Base-by-base conservation (phyloP, 2,329 filamentous ascomycete species). In the Didymella arachidicola region DNA sequence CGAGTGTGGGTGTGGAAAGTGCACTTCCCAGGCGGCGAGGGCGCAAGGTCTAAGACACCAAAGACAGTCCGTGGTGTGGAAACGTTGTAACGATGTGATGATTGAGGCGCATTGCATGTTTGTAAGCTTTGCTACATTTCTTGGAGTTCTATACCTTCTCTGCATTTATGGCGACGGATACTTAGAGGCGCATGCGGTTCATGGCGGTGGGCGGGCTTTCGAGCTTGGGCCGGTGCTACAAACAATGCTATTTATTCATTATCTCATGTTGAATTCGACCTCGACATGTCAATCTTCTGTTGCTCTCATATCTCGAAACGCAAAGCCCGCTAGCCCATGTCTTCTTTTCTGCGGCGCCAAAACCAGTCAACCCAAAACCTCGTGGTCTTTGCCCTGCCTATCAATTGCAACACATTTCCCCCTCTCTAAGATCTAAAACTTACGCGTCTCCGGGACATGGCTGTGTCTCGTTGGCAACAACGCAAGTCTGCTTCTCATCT, bases 1-100 rank as follows among this genome's bases (percentile, higher is more conserved):
- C 59, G 18, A 56, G 53, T 18, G 60, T 57, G 29, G 63, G 64
- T 14, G 56, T 67, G 36, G 72, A 74, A 49, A 67, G 64, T 16
- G 74, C 72, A 3, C 30, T 77, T 55, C 73, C 74, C 5, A 66
- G 74, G 36, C 51, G 73, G 52, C 66, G 72, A 45, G 69, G 59
- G 16, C 45, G 65, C 36, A 75, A 68, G 57, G 46, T 65, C 27
- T 70, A 56, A 58, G 18, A 3, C 11, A 8, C 14, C 16, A 22
- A 32, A 27, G 14, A 10, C 2, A 1, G 7, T 7, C 36, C 27
- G n/a, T 44, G 22, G n/a, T 16, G 29, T 2, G n/a, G 19, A 7
- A 6, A 14, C 26, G 16, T 36, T 44, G 22, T 49, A 30, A 43
- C 11, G 52, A 49, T n/a, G 44, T 54, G 43, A 49, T 34, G 52